Percentiles rank a stretch among this genome's conserved stretches.
Evolutionary conservation across 148 eudicot genomes (phyloP).

Genomic region (Camellia sinensis): DNA sequence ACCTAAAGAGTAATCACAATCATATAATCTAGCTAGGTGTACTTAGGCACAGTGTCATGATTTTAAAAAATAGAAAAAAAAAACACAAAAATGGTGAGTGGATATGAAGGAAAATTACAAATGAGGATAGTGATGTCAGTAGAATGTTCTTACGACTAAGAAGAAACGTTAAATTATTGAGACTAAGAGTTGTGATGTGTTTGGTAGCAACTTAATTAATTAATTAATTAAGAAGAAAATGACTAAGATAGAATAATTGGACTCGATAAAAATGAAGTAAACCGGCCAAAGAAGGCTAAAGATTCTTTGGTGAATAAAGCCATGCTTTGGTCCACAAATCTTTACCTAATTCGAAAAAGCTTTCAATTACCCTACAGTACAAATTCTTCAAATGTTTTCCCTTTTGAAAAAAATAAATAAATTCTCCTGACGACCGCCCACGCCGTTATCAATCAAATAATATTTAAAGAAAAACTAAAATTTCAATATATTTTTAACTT

Average conservation of each 20-base stretch:
- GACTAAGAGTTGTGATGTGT: background rate
- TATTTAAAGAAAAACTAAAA: no score
- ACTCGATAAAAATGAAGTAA: no score
- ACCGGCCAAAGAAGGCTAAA: background rate
- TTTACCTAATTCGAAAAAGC: no score
- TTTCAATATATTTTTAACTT: no score
- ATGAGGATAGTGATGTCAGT: conserved; percentile 21
- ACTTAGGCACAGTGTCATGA: conserved; percentile 1
- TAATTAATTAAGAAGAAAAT: background rate
- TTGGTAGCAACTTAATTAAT: conserved; percentile 8
- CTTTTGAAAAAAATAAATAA: no score
- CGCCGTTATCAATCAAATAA: no score
- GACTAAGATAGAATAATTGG: background rate
- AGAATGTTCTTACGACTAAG: conserved; percentile 20
- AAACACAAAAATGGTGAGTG: background rate
- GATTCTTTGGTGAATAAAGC: background rate
- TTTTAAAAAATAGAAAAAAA: background rate
- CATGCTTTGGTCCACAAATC: no score
- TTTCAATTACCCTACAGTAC: no score
- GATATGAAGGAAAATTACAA: background rate
- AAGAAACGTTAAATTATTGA: conserved; percentile 11
- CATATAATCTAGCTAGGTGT: conserved; percentile 16
- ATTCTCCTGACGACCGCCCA: no score
- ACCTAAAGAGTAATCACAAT: conserved; percentile 17
- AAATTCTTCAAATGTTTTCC: background rate